Conservation (phyloP, 1,284 basidiomycete species). For the Sporisorium exsertum region DNA sequence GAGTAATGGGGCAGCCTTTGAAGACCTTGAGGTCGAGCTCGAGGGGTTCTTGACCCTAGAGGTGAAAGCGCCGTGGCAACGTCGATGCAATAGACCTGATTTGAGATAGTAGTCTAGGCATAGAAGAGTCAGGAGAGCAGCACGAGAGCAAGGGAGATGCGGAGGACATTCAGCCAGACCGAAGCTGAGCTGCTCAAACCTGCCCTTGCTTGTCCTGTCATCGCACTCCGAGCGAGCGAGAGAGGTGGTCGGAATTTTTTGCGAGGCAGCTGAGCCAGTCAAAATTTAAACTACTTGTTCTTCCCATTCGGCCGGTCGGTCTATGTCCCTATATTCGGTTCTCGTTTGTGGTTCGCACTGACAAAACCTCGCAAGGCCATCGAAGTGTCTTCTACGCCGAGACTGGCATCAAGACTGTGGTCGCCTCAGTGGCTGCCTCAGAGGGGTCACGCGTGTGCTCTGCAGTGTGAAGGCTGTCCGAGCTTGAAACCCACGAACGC, state of each 20-base stretch:
- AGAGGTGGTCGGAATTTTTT: not conserved
- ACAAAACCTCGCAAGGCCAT: not conserved
- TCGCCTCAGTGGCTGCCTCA: not conserved
- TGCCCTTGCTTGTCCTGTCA: not conserved
- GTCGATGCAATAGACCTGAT: not conserved
- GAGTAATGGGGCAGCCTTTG: not conserved
- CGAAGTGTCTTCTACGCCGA: not conserved
- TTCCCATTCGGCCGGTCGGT: constrained; percentile 7
- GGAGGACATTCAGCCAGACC: not conserved
- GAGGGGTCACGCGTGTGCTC: not conserved
- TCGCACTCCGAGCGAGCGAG: not conserved
- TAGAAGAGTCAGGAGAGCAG: not conserved
- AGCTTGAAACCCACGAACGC: not conserved
- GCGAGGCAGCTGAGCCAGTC: constrained; percentile 7
- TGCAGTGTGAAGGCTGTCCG: not conserved
- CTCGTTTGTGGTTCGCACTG: no score
- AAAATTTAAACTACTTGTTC: constrained; percentile 1
- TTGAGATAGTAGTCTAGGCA: not conserved
- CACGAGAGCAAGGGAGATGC: not conserved
- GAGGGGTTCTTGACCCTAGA: not conserved
- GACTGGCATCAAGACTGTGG: not conserved
- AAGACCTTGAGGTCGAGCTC: not conserved
- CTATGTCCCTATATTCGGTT: not conserved
- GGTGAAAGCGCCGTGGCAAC: not conserved
- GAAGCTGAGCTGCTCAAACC: not conserved